These are phyloP conservation scores for Aspergillus diversus DNA, from an alignment of 495 filamentous ascomycete species.

Conservation along the genomic window DNA sequence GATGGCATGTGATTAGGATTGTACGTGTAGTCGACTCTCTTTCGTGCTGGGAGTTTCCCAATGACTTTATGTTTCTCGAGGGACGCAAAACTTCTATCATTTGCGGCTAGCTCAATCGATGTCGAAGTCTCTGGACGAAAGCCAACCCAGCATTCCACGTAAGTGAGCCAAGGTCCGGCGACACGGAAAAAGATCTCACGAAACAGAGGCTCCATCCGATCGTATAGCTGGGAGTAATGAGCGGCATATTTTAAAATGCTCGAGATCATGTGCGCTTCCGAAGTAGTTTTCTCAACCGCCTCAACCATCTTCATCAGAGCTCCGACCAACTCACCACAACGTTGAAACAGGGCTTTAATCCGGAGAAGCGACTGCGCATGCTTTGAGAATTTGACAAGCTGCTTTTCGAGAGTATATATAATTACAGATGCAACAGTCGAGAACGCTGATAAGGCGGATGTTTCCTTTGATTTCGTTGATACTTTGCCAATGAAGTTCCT, in stretches of 20 bases:
- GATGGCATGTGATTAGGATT: constrained; percentile 64
- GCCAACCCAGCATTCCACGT: constrained; percentile 78
- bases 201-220: constrained; percentile 63
- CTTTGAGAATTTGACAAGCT: constrained; percentile 31
- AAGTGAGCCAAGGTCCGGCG: constrained; percentile 68
- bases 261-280: constrained; percentile 73
- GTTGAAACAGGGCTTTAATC: constrained; percentile 66
- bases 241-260: constrained; percentile 66
- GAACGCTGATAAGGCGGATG: constrained; percentile 42
- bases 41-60: constrained; percentile 57
- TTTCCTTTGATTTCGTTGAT: constrained; percentile 31
- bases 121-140: constrained; percentile 59
- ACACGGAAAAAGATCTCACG: constrained; percentile 68
- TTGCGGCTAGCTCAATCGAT: constrained; percentile 45
- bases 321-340: constrained; percentile 63
- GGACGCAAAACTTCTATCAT: constrained; percentile 60
- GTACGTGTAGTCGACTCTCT: constrained; percentile 62
- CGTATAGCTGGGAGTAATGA: constrained; percentile 62
- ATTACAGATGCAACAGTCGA: constrained; percentile 39
- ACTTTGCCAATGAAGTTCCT: constrained; percentile 57
- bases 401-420: constrained; percentile 43
- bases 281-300: constrained; percentile 52
- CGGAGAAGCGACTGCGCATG: constrained; percentile 57
- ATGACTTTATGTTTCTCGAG: constrained; percentile 54
- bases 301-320: constrained; percentile 63